Base-by-base conservation (phyloP, 306 rosid genomes). In the Vicia sativa region DNA sequence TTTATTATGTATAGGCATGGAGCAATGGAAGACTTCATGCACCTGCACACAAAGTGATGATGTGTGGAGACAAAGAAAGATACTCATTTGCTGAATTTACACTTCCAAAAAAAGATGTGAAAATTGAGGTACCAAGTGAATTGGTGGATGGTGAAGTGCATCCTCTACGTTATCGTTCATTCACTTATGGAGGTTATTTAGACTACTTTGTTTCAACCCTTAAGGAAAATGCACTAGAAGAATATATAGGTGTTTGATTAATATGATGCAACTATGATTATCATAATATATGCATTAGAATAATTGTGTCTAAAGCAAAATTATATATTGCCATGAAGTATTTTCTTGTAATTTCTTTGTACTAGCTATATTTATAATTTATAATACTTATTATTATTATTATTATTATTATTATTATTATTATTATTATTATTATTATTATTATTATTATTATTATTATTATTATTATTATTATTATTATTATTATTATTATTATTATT, bases 11-110 rank as follows among this genome's bases (percentile, higher is more conserved):
- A 5, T 60, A 83, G 89, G 93, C 90, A 5, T 87, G 93, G 90
- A 87, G 90, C 77, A 85, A 85, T 54, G 86, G 85, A 29, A 85
- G 85, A 41, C 71, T 84, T 48, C 84, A 82, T 57, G 82, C 92
- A 0, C 79, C 43, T 23, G 64, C 65, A 13, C 93, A 87, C 23
- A 78, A 80, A 65, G 90, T 87, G 72, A 62, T 44, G 62, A 57
- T 87, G 82, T 57, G 56, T 2, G 87, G 83, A 50, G 74, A 71
- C 0, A 72, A 74, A 77, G 86, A 80, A 2, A 80, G 93, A 37
- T 87, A 82, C 23, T 74, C 85, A 0, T 65, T 67, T 68, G 84
- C 57, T 10, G 11, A 60, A 5, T 82, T 84, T 69, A 28, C 80
- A 1, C 0, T 64, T 59, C 92, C 92, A 8, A 76, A 67, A 26